Evolutionary conservation across 495 filamentous ascomycete genomes (phyloP).

Genomic region (Friedmanniomyces endolithicus): DNA sequence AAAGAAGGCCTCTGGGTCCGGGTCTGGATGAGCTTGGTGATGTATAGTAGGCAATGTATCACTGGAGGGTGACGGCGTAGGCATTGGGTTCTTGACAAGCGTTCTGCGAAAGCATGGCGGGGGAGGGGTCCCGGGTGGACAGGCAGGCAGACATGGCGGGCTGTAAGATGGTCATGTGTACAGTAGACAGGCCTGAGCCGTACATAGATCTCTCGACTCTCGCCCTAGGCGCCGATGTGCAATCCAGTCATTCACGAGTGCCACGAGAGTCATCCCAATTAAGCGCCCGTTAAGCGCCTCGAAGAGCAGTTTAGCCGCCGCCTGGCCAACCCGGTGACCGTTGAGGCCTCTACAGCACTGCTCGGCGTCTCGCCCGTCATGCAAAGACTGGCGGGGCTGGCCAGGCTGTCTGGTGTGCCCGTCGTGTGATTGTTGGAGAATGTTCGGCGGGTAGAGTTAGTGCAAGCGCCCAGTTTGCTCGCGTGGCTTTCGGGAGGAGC

Average conservation of each 20-base stretch:
- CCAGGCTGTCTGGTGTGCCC: too few species aligned
- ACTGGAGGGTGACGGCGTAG: not conserved
- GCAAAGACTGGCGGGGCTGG: not conserved
- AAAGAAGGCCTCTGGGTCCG: conserved; percentile 50
- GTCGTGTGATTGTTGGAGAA: not conserved
- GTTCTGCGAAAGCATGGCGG: not conserved
- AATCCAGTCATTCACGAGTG: not conserved
- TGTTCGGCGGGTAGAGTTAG: not conserved
- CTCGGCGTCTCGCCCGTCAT: not conserved
- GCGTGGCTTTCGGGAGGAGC: not conserved
- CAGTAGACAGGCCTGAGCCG: not conserved
- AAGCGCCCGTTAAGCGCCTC: not conserved
- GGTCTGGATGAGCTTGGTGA: conserved; percentile 21
- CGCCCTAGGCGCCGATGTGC: not conserved
- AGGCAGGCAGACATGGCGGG: not conserved
- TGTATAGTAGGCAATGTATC: not conserved
- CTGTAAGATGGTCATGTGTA: conserved; percentile 3
- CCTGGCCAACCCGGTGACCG: not conserved
- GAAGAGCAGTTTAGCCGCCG: not conserved
- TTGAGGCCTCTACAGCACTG: not conserved
- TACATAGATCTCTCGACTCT: conserved; percentile 2
- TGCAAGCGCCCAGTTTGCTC: not conserved
- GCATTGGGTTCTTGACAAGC: not conserved
- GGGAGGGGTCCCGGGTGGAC: not conserved
- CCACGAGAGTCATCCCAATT: not conserved